Percentiles rank a stretch among this genome's conserved stretches.
phyloP scores from a whole-genome alignment of 805 yeast species.

The Suhomyces tanzawaensis region DNA sequence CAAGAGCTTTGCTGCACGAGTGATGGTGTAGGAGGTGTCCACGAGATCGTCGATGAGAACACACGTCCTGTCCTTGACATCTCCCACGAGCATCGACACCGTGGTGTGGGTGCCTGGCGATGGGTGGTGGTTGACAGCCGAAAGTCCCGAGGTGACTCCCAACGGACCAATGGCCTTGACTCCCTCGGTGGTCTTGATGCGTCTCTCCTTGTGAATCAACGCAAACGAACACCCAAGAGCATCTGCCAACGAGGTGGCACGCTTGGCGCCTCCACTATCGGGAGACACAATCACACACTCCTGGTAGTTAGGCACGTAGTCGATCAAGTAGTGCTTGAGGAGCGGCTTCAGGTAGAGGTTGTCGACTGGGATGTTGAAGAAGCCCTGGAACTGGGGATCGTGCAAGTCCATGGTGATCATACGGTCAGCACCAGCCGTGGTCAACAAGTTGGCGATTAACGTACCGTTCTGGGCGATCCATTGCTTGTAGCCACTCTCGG shows the following conservation, averaged over 20 bases:
- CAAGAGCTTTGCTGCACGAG: conserved; percentile 86
- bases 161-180: conserved; percentile 1
- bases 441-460: conserved; percentile 79
- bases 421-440: conserved; percentile 94
- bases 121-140: not conserved
- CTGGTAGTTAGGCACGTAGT: conserved; percentile 72
- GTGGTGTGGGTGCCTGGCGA: conserved; percentile 4
- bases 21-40: conserved; percentile 89
- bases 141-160: conserved; percentile 2
- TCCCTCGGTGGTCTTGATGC: conserved; percentile 35
- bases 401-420: conserved; percentile 97
- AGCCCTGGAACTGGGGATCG: conserved; percentile 97
- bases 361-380: conserved; percentile 94
- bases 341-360: conserved; percentile 87
- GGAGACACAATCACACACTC: conserved; percentile 94
- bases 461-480: conserved; percentile 98
- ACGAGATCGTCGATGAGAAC: conserved; percentile 91
- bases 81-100: conserved; percentile 86
- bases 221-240: conserved; percentile 86
- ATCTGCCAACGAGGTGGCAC: conserved; percentile 95
- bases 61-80: conserved; percentile 81
- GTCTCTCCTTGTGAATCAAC: conserved; percentile 88
- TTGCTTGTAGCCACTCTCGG: conserved; percentile 74
- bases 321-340: conserved; percentile 77
- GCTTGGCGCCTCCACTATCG: conserved; percentile 98